Base-by-base conservation (phyloP, 2,329 filamentous ascomycete species). In the Trichoderma koningii region DNA sequence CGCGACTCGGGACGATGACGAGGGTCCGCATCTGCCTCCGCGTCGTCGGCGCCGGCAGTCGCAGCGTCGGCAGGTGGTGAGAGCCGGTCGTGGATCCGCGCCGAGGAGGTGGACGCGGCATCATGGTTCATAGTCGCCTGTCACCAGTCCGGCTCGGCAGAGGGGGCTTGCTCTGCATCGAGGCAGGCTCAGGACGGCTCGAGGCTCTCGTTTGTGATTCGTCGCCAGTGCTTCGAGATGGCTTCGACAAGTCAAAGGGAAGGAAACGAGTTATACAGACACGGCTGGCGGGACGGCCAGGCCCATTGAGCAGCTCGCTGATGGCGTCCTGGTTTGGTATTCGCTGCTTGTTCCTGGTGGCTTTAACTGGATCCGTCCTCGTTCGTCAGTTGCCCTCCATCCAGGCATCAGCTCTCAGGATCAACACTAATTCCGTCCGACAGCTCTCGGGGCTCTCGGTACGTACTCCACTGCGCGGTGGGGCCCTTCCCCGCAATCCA, bases 71-170 rank as follows among this genome's bases (percentile, higher is more conserved):
- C 14, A 64, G 69, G 62, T 34, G 66, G 45, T 63, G 60, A 53
- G 60, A 63, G 60, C 60, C 48, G 60, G 50, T 69, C 70, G 68
- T 69, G 69, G 26, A 38, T 68, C 69, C 67, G 76, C 72, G 77
- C 76, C 71, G 77, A 73, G 71, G 77, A 75, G 73, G 71, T 77
- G 72, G 79, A 73, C 73, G 77, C 74, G 70, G 77, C 74, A 77
- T 83, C 81, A 82, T 83, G 74, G 81, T 78, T 82, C 81, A 83
- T 83, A 77, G 78, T 80, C 73, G 75, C 70, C 68, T 70, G 68
- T 74, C 72, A 73, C 75, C 75, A 10, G 75, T 76, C 69, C 71
- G 72, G 67, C 70, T 69, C 63, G 70, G 66, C 67, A 65, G 70
- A 72, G 72, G 69, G 21, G 69, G 51, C 41, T 17, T 55, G 44